Percentiles rank a stretch among this genome's conserved stretches.
These are phyloP conservation scores for Pyrrhoderma lamaoense DNA, from an alignment of 1,284 basidiomycete species.

Conservation along the genomic window DNA sequence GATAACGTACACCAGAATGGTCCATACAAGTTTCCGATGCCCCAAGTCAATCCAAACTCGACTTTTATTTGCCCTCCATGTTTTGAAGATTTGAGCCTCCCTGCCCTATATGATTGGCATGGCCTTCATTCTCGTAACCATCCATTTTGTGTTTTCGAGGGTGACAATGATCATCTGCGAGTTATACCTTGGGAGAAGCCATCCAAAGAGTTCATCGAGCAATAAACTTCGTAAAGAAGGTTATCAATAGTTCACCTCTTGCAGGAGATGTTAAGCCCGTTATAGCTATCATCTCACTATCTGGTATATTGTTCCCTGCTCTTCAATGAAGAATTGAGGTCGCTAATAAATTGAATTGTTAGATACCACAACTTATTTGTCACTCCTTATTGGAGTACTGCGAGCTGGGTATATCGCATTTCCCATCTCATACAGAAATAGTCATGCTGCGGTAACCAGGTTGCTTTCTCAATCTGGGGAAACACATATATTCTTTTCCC, in stretches of 20 bases:
- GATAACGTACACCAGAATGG: no score
- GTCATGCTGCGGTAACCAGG: conserved; percentile 11
- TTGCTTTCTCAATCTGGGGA: conserved; percentile 12
- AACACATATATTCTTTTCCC: conserved; percentile 11
- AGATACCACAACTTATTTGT: conserved; percentile 18
- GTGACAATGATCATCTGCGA: background rate
- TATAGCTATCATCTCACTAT: conserved; percentile 1
- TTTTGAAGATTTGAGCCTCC: conserved; percentile 29
- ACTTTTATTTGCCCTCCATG: conserved; percentile 29
- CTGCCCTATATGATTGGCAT: conserved; percentile 32
- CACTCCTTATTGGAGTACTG: conserved; percentile 12
- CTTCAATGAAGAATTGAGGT: background rate
- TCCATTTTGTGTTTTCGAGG: conserved; percentile 29
- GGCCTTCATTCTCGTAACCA: conserved; percentile 28
- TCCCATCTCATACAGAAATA: conserved; percentile 17
- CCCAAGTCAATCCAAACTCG: no score
- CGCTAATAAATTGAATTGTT: background rate
- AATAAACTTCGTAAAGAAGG: conserved; percentile 8
- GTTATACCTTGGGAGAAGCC: conserved; percentile 26
- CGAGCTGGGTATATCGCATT: conserved; percentile 16
- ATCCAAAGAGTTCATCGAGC: conserved; percentile 20
- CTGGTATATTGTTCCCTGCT: background rate
- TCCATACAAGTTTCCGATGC: no score
- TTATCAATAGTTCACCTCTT: background rate
- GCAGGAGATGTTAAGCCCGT: background rate